Evolutionary conservation across 768 basidiomycete genomes (phyloP), one percentile per base, ranked within the genome.

Genomic region (Thelephora ganbajun): DNA sequence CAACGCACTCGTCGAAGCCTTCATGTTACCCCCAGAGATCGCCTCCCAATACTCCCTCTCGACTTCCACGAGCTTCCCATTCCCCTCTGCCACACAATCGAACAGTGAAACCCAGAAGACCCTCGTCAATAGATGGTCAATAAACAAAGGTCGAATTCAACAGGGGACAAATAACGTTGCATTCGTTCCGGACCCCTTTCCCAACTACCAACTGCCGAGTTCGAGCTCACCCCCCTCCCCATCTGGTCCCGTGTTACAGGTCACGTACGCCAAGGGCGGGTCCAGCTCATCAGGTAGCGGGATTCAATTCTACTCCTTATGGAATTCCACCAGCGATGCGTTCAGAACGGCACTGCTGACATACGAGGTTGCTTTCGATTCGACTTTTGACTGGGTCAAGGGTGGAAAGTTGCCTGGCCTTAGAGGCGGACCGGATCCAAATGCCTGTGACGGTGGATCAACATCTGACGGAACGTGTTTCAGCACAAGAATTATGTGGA

Each of bases 351-450:
- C 87, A 82, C 60, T 84, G 47, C 60, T 85, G 14, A 71, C 77
- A 6, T 87, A 88, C 61, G 83, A 88, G 55, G 65, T 88, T 22
- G 81, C 82, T 1, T 85, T 89, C 57, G 76, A 79, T 50, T 43
- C 61, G 0, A 64, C 61, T 36, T 89, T 83, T 59, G 64, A 80
- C 56, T 89, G 76, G 72, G 80, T 83, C 23, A 78, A 79, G 75
- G 73, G 81, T 20, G 83, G 81, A 18, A 87, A 87, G 64, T 70
- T 88, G 9, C 85, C 85, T 11, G 85, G 86, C 4, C 56, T 87
- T 34, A 68, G 84, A 56, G 83, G 86, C 13, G 86, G 84, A 0
- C 59, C 75, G 2, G 71, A 75, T 44, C 64, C 73, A 2, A 66
- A 68, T 13, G 80, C 79, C 2, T 87, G 85, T 59, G 78, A 76